phyloP scores from a whole-genome alignment of 1,284 basidiomycete species.

The Phellopilus nigrolimitatus region DNA sequence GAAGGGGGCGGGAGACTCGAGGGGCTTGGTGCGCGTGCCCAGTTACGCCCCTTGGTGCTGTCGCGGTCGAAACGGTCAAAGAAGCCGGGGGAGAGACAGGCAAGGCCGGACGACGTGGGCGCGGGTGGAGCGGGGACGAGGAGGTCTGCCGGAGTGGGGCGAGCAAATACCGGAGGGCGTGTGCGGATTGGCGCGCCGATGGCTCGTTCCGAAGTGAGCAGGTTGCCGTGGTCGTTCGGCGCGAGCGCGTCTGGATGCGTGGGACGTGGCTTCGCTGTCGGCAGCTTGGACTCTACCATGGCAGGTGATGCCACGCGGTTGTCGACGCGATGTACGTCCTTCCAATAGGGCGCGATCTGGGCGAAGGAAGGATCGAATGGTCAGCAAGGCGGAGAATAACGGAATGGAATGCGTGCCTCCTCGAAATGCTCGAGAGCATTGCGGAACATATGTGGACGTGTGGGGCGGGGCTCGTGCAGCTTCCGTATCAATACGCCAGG shows the following conservation, averaged over 20 bases:
- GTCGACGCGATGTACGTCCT: background rate
- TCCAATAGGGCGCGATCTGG: background rate
- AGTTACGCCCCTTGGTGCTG: background rate
- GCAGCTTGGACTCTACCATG: background rate
- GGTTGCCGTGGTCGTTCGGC: background rate
- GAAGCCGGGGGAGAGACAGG: conserved; percentile 4
- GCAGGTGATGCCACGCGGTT: background rate
- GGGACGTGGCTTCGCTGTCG: background rate
- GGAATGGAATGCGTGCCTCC: background rate
- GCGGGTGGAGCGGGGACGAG: background rate
- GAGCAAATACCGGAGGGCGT: no score
- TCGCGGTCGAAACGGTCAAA: background rate
- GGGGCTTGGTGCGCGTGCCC: background rate
- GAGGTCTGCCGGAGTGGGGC: no score
- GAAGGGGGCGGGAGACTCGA: background rate
- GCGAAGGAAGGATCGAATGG: background rate
- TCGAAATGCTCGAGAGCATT: background rate
- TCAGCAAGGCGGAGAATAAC: background rate
- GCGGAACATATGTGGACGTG: no score
- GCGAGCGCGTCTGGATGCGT: background rate
- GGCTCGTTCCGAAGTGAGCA: background rate
- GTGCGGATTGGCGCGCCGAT: background rate
- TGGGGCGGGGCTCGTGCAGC: no score
- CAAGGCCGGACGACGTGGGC: background rate
- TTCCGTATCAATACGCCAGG: no score